These are phyloP conservation scores for Lipomyces yarrowii DNA, from an alignment of 1,139 yeast genomes.

Conservation along the genomic window DNA sequence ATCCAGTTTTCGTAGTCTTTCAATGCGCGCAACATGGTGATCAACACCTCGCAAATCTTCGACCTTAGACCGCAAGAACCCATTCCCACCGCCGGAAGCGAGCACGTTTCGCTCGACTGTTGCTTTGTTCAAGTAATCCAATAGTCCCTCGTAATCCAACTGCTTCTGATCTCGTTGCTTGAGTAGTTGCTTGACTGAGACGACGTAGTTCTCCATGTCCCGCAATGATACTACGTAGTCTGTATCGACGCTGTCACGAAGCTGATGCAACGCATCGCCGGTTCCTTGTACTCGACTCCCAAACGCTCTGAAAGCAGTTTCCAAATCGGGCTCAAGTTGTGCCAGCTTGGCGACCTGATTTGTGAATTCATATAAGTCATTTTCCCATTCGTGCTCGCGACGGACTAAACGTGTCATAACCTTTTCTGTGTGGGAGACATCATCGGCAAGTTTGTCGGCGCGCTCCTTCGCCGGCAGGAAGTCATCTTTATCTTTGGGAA, in stretches of 20 bases:
- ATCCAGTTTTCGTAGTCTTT: conserved; percentile 54
- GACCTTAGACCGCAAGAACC: conserved; percentile 56
- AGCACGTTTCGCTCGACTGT: conserved; percentile 64
- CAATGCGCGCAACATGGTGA: conserved; percentile 58
- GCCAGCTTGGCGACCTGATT: conserved; percentile 71
- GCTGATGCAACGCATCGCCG: conserved; percentile 46
- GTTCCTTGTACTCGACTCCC: conserved; percentile 56
- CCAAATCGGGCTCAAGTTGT: conserved; percentile 51
- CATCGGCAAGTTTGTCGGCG: conserved; percentile 81
- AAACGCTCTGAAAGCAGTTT: conserved; percentile 57
- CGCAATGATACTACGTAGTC: conserved; percentile 80
- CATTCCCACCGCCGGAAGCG: conserved; percentile 58
- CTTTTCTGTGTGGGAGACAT: conserved; percentile 74
- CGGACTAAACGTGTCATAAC: conserved; percentile 73
- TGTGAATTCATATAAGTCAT: conserved; percentile 73
- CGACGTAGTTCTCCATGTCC: conserved; percentile 85
- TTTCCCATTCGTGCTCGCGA: conserved; percentile 70
- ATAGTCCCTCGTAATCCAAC: conserved; percentile 83
- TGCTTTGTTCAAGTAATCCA: conserved; percentile 74
- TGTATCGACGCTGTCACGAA: conserved; percentile 72
- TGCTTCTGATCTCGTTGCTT: conserved; percentile 89
- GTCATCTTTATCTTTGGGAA: conserved; percentile 74
- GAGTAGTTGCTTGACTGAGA: conserved; percentile 71
- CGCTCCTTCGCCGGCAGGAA: conserved; percentile 82
- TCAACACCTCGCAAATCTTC: conserved; percentile 65